These are phyloP conservation scores for Gymnopus androsaceus DNA, from an alignment of 1,284 basidiomycete genomes.

Conservation along the genomic window DNA sequence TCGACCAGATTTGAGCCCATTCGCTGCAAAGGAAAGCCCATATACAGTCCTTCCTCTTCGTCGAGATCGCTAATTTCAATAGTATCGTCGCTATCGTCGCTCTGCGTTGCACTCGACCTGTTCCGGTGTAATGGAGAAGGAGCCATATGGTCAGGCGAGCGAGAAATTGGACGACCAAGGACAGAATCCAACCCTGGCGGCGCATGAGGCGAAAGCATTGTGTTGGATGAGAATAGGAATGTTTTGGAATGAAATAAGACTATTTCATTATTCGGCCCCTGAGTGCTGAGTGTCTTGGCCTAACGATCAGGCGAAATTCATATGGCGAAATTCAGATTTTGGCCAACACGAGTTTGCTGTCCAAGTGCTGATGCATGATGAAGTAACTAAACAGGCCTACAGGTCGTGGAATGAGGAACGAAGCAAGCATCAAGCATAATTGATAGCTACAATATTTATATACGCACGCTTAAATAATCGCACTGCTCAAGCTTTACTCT, in stretches of 20 bases:
- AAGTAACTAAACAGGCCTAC: too few species aligned
- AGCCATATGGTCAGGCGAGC: slow-evolving; percentile 3
- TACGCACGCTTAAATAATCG: too few species aligned
- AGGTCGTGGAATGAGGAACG: too few species aligned
- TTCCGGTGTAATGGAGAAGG: not conserved
- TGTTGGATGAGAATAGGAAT: not conserved
- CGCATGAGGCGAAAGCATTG: not conserved
- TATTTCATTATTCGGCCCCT: too few species aligned
- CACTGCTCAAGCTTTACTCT: too few species aligned
- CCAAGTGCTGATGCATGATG: too few species aligned
- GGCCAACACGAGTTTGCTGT: too few species aligned
- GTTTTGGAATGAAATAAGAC: not conserved
- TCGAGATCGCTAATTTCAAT: slow-evolving; percentile 10
- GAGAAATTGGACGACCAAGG: not conserved
- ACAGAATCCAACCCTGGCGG: not conserved
- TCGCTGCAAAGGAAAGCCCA: slow-evolving; percentile 3
- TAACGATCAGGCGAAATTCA: too few species aligned
- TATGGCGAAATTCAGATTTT: too few species aligned
- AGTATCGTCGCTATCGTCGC: slow-evolving; percentile 10
- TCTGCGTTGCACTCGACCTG: not conserved
- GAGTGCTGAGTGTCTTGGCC: too few species aligned
- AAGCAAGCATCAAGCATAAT: too few species aligned
- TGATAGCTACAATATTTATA: too few species aligned
- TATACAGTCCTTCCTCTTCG: not conserved
- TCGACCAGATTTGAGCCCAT: not conserved